These are phyloP conservation scores for Euphorbia corollata DNA, from an alignment of 441 rosid genomes.

Conservation along the genomic window DNA sequence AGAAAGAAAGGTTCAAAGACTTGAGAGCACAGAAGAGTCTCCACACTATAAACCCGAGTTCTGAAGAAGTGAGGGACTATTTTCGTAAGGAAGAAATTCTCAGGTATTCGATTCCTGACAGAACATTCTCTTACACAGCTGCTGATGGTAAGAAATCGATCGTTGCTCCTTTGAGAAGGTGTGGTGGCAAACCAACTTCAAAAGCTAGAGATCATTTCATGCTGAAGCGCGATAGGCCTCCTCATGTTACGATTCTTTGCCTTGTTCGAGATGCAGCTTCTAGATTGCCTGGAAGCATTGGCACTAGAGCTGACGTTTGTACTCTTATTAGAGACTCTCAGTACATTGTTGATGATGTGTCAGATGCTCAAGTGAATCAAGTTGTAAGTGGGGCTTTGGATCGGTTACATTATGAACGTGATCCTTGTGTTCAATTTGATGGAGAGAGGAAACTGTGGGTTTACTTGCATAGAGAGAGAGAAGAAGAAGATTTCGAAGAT, in stretches of 20 bases:
- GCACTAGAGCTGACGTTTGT: slow-evolving; percentile 99
- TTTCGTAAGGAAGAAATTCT: slow-evolving; percentile 86
- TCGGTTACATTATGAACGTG: slow-evolving; percentile 95
- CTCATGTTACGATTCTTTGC: slow-evolving; percentile 95
- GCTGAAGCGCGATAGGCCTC: slow-evolving; percentile 98
- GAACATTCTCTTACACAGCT: slow-evolving; percentile 95
- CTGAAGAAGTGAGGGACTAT: slow-evolving; percentile 86
- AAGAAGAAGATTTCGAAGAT: slow-evolving; percentile 99
- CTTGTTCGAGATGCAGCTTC: slow-evolving; percentile 99
- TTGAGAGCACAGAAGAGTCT: slow-evolving; percentile 98
- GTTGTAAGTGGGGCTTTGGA: slow-evolving; percentile 98
- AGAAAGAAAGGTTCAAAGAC: slow-evolving; percentile 97
- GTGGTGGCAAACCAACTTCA: slow-evolving; percentile 99
- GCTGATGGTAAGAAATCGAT: slow-evolving; percentile 96
- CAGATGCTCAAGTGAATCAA: slow-evolving; percentile 88
- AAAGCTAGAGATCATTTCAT: slow-evolving; percentile 99
- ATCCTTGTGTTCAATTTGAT: slow-evolving; percentile 95
- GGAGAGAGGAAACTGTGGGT: slow-evolving; percentile 95
- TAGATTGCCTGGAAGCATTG: slow-evolving; percentile 94
- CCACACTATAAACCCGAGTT: slow-evolving; percentile 70
- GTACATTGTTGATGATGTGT: slow-evolving; percentile 80
- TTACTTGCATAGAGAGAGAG: slow-evolving; percentile 87
- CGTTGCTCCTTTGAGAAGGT: slow-evolving; percentile 98
- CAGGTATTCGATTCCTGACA: slow-evolving; percentile 93
- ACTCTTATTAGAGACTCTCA: slow-evolving; percentile 92